Base-by-base conservation (phyloP, 305 asterid species). In the Rubia tinctorum region DNA sequence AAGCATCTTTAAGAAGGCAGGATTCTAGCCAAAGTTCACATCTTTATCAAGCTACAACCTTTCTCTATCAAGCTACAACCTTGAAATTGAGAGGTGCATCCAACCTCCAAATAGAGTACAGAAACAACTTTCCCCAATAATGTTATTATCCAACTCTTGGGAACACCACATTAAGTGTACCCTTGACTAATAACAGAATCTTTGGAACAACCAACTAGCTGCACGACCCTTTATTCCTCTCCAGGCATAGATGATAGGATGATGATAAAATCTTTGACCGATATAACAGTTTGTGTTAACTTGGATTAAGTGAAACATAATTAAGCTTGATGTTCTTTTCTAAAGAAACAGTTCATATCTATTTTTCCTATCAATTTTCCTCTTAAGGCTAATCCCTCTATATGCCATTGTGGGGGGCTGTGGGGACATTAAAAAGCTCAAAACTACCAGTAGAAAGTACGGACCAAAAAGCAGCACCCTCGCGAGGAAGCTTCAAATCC, bases 391-490 rank as follows among this genome's bases (percentile, higher is more conserved):
- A n/a, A 51, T 61, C 55, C 25, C 56, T 64, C 20, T 12, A 7
- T 20, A 58, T 23, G 18, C 39, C 8, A 53, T 53, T 20, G 43
- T 8, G 30, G n/a, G n/a, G 44, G 11, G 27, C 62, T 2, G 23
- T 3, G 65, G 64, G 59, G 75, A 73, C 12, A 39, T 70, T 34
- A 56, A 55, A 62, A 80, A 47, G 69, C 39, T 45, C 40, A 51
- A 65, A 71, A 18, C 23, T 20, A 58, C 51, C 34, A 68, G 77
- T 70, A 63, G 81, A 47, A 67, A 72, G 75, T 68, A 92, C 96
- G 47, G 86, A 95, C 98, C 99, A 95, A 96, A 95, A 95, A 76
- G 99, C 90, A 82, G 99, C 96, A 56, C 83, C 91, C 80, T 89
- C 96, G 37, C 98, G 98, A 20, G 99, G 93, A 82, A 95, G 99